Conservation (phyloP, 768 basidiomycete species). For the Russula earlei region DNA sequence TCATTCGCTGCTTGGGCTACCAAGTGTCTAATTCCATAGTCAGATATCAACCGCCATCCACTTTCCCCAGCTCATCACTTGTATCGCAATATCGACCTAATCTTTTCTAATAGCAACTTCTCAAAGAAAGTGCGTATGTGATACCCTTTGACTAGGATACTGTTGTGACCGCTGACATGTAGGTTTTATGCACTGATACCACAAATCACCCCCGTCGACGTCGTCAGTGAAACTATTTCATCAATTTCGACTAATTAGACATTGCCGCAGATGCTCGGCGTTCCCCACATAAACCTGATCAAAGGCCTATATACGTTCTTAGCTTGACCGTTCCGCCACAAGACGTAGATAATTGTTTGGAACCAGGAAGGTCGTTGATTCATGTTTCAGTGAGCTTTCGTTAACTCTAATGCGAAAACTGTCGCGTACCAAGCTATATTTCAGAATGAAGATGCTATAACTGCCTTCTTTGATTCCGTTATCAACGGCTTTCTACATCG, state of each 20-base stretch:
- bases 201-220: background rate
- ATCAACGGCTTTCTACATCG: conserved; percentile 54
- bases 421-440: background rate
- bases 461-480: conserved; percentile 45
- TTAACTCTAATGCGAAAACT: conserved; percentile 1
- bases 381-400: conserved; percentile 49
- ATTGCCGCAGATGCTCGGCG: conserved; percentile 42
- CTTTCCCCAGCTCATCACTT: conserved; percentile 50
- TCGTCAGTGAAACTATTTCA: background rate
- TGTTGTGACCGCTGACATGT: background rate
- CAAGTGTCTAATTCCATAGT: conserved; percentile 1
- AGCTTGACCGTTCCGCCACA: conserved; percentile 58
- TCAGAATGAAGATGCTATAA: conserved; percentile 52
- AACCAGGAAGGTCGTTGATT: conserved; percentile 64
- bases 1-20: background rate
- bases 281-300: conserved; percentile 72
- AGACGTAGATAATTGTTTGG: conserved; percentile 68
- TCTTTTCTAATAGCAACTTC: conserved; percentile 63
- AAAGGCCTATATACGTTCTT: conserved; percentile 76
- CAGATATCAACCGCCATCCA: conserved; percentile 76
- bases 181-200: conserved; percentile 11
- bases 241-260: conserved; percentile 15
- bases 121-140: conserved; percentile 48
- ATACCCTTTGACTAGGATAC: conserved; percentile 15
- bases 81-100: conserved; percentile 54